phyloP scores from a whole-genome alignment of 2,329 filamentous ascomycete species.

The Purpureocillium lavendulum region DNA sequence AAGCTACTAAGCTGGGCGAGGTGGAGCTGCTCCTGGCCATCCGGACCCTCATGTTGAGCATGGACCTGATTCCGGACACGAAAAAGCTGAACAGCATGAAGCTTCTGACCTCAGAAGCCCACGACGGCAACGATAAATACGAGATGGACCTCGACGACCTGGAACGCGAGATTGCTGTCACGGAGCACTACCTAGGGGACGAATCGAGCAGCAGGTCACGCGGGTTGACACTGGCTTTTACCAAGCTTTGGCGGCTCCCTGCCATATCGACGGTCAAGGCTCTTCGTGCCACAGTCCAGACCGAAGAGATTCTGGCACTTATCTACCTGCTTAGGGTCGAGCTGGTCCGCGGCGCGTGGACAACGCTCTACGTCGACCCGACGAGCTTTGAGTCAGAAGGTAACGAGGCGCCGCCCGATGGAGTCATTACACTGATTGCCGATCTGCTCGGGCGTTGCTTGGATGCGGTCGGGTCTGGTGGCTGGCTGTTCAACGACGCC shows the following conservation, averaged over 20 bases:
- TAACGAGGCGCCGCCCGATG: constrained; percentile 47
- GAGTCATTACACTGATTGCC: constrained; percentile 62
- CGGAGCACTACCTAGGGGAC: constrained; percentile 58
- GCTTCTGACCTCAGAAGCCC: constrained; percentile 19
- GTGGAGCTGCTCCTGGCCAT: constrained; percentile 60
- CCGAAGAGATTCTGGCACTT: constrained; percentile 61
- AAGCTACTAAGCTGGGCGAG: constrained; percentile 55
- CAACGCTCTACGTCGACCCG: constrained; percentile 58
- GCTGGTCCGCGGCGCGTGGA: constrained; percentile 69
- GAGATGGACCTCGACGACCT: constrained; percentile 51
- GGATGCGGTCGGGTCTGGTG: constrained; percentile 65
- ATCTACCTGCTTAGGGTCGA: constrained; percentile 67
- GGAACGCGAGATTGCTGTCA: constrained; percentile 58
- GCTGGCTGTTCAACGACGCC: constrained; percentile 61
- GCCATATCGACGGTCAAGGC: constrained; percentile 49
- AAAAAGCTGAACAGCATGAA: constrained; percentile 22
- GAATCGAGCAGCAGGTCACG: constrained; percentile 54
- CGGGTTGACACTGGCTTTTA: constrained; percentile 59
- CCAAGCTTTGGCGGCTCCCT: constrained; percentile 61
- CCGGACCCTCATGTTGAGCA: constrained; percentile 58
- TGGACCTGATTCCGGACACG: constrained; percentile 47
- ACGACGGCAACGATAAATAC: constrained; percentile 23
- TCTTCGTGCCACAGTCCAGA: constrained; percentile 54
- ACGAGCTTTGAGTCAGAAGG: constrained; percentile 35
- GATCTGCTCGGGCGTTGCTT: constrained; percentile 65